Conservation (phyloP, 78 protist species). For the Cavenderia fasciculata region DNA sequence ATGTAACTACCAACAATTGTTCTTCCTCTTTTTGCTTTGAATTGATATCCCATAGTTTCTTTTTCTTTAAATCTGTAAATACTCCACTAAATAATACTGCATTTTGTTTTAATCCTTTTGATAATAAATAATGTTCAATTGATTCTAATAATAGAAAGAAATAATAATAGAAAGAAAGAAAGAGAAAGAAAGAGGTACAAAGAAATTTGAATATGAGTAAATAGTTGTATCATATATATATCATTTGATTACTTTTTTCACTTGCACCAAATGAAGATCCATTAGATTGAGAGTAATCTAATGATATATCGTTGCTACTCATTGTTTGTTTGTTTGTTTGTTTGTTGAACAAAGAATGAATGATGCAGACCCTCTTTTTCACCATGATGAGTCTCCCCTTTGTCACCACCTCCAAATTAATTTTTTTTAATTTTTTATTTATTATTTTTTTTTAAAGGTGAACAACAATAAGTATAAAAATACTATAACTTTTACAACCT, state of each 20-base stretch:
- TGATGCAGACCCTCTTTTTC: too few relatives aligned
- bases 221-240: neutral
- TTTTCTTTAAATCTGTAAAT: conserved; percentile 69
- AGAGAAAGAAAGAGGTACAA: neutral
- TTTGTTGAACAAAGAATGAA: too few relatives aligned
- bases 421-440: too few relatives aligned
- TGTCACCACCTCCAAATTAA: too few relatives aligned
- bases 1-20: conserved; percentile 12
- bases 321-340: too few relatives aligned
- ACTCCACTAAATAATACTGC: conserved; percentile 44
- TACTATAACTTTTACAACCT: too few relatives aligned
- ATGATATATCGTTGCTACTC: too few relatives aligned
- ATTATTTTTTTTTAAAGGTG: too few relatives aligned
- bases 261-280: neutral
- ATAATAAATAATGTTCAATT: conserved; percentile 20
- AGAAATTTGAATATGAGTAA: neutral
- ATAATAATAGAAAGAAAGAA: neutral
- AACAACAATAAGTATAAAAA: too few relatives aligned
- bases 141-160: conserved; percentile 18
- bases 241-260: conserved; percentile 12
- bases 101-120: conserved; percentile 3
- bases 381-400: too few relatives aligned
- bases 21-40: conserved; percentile 38
- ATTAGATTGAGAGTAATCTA: neutral
- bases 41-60: conserved; percentile 29